Evolutionary conservation across 2,329 filamentous ascomycete species (phyloP).

Genomic region (Juglanconis juglandina): DNA sequence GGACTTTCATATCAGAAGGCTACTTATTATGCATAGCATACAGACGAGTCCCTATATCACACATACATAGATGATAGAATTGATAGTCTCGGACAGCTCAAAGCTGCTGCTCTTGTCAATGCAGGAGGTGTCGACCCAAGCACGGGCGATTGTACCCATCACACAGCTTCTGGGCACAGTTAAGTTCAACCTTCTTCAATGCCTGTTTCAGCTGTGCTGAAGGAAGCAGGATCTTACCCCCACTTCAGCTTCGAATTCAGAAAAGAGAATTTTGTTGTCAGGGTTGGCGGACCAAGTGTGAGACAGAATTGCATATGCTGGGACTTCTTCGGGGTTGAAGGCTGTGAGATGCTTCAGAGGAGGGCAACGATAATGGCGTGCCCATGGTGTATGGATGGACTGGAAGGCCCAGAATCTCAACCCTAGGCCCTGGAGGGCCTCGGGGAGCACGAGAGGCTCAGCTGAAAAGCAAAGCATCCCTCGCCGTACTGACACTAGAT

Average conservation of each 20-base stretch:
- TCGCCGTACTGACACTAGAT: too few species aligned
- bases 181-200: neutral
- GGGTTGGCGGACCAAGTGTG: neutral
- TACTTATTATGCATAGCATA: constrained; percentile 10
- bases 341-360: neutral
- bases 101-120: constrained; percentile 17
- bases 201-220: neutral
- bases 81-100: constrained; percentile 15
- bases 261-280: neutral
- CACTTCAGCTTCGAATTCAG: neutral
- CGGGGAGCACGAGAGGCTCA: too few species aligned
- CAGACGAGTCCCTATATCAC: constrained; percentile 5
- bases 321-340: neutral
- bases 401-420: too few species aligned
- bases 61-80: constrained; percentile 9
- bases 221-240: neutral
- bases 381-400: too few species aligned
- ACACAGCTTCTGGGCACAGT: neutral
- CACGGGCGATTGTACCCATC: neutral
- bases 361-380: too few species aligned
- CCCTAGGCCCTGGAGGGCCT: too few species aligned
- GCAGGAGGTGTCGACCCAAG: constrained; percentile 16
- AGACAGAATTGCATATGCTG: neutral
- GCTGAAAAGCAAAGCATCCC: too few species aligned
- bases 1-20: neutral